Conservation (phyloP, 805 yeast genomes). For the Candida loeiensis region DNA sequence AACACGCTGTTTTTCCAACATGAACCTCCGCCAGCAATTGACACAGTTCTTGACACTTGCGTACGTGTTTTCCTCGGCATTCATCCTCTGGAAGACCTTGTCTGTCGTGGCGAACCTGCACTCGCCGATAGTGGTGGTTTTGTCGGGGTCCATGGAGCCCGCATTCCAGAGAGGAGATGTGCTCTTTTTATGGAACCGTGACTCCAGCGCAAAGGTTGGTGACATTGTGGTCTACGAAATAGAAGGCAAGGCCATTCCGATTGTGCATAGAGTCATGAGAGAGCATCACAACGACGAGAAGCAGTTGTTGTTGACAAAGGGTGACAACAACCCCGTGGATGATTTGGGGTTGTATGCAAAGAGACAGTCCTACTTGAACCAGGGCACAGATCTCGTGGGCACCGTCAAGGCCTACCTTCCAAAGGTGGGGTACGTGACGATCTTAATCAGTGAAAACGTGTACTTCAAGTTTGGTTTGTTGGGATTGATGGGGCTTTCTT, state of each 20-base stretch:
- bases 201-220: slow-evolving; percentile 65
- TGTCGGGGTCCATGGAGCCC: slow-evolving; percentile 99
- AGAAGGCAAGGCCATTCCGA: slow-evolving; percentile 78
- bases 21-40: slow-evolving; percentile 60
- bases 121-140: slow-evolving; percentile 93
- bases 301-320: slow-evolving; percentile 85
- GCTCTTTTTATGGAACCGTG: slow-evolving; percentile 85
- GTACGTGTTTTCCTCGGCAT: slow-evolving; percentile 83
- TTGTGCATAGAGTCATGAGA: slow-evolving; percentile 90
- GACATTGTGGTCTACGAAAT: slow-evolving; percentile 93
- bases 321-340: slow-evolving; percentile 92
- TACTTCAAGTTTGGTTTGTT: slow-evolving; percentile 77
- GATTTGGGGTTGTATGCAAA: slow-evolving; percentile 82
- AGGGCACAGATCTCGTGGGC: slow-evolving; percentile 77
- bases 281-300: slow-evolving; percentile 61
- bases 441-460: slow-evolving; percentile 82
- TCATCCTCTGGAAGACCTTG: slow-evolving; percentile 85
- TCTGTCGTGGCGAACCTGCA: slow-evolving; percentile 74
- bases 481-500: slow-evolving; percentile 68
- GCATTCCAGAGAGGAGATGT: slow-evolving; percentile 98
- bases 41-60: slow-evolving; percentile 68
- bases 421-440: slow-evolving; percentile 84
- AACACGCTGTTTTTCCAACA: slow-evolving; percentile 17
- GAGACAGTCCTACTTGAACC: slow-evolving; percentile 71
- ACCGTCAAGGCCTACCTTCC: slow-evolving; percentile 93